phyloP scores from a whole-genome alignment of 257 asterid species.

The Fraxinus pennsylvanica region DNA sequence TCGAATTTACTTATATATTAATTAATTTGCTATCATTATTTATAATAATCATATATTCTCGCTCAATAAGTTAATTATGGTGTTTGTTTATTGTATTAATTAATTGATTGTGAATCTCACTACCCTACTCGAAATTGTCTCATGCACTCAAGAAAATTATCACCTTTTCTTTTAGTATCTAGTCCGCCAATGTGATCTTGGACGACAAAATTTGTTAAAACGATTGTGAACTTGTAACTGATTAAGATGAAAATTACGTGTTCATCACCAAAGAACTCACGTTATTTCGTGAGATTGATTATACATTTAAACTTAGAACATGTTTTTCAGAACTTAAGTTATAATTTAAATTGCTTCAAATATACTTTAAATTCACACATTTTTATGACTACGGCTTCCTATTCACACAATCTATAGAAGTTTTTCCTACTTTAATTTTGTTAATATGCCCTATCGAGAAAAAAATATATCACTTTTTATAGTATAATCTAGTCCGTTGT shows the following conservation, averaged over 20 bases:
- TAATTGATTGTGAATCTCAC: not conserved
- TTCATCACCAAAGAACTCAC: too few relatives aligned
- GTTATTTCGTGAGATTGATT: too few relatives aligned
- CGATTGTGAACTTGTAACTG: too few relatives aligned
- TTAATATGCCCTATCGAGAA: not conserved
- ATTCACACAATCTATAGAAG: too few relatives aligned
- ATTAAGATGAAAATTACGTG: too few relatives aligned
- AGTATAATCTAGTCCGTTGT: not conserved
- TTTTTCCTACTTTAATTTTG: not conserved
- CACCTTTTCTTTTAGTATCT: not conserved
- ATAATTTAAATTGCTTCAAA: too few relatives aligned
- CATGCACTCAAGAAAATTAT: not conserved
- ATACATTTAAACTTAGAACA: too few relatives aligned
- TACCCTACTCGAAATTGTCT: not conserved
- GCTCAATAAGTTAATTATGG: not conserved
- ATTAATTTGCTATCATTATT: conserved; percentile 20
- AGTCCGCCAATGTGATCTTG: not conserved
- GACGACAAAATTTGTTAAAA: not conserved
- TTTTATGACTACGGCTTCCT: too few relatives aligned
- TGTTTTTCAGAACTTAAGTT: too few relatives aligned
- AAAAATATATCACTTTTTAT: not conserved
- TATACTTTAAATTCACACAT: too few relatives aligned
- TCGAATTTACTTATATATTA: not conserved
- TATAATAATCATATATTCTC: not conserved
- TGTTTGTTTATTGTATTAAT: not conserved